Evolutionary conservation across 768 basidiomycete species (phyloP), one percentile per base, ranked within the genome.

Genomic region (Mycena epipterygia): DNA sequence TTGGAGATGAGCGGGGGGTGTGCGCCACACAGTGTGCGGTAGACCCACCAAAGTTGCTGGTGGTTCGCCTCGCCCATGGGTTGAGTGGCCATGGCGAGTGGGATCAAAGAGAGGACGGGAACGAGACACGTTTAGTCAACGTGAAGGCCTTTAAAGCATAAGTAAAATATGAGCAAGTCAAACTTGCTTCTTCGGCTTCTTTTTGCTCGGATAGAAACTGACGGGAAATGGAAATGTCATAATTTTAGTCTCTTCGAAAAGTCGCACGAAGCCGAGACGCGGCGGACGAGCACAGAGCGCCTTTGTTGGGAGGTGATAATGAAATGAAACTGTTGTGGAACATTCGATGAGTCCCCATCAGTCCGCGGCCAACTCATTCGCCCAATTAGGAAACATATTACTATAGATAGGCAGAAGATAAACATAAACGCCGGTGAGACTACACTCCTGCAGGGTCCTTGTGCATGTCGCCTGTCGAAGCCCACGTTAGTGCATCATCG

Each of bases 21-120:
- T 23, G 51, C 23, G 30, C 37, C 37, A 33, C 37, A 29, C 25
- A 49, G 64, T 44, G 23, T 64, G 32, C 11, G 8, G 37, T 53
- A 65, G 61, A 84, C 89, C 78, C 68, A 91, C 91, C 92, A 93
- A 72, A 89, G 83, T 78, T 89, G 89, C 39, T 68, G 71, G 78
- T 90, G 88, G 79, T 83, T 89, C 67, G 84, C 84, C 84, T 90
- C 90, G 70, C 81, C 87, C 83, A 85, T 79, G 76, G 88, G 86
- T 84, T 85, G 86, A 76, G 83, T 79, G 67, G 89, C 86, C 87
- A 90, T 87, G 80, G 81, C 76, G 81, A 55, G 59, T 37, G 53
- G 35, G 56, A 83, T 79, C 75, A 77, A 78, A 74, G 70, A 72
- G 72, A 77, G 78, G 64, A 74, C 71, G 76, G 75, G 68, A 70